phyloP scores from a whole-genome alignment of 257 asterid genomes.

The Echites panduratus region DNA sequence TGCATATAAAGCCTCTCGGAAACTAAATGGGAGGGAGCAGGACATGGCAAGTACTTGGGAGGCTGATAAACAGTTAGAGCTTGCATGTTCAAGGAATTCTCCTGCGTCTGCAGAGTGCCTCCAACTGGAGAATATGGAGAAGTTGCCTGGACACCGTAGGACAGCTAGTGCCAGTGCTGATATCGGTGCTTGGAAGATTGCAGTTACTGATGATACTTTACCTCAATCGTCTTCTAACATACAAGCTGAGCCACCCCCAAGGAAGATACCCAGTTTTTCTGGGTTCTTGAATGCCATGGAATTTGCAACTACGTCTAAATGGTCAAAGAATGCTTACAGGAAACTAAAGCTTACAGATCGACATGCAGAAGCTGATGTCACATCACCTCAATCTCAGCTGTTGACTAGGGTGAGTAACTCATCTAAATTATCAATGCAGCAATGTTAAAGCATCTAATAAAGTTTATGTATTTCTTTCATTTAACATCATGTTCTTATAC shows the following conservation, averaged over 20 bases:
- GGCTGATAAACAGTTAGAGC: slow-evolving; percentile 24
- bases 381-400: slow-evolving; percentile 51
- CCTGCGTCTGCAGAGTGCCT: slow-evolving; percentile 42
- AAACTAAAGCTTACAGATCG: slow-evolving; percentile 52
- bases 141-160: slow-evolving; percentile 70
- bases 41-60: slow-evolving; percentile 22
- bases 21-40: slow-evolving; percentile 25
- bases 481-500: not conserved
- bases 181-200: slow-evolving; percentile 67
- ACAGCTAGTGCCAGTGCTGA: slow-evolving; percentile 95
- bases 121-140: slow-evolving; percentile 42
- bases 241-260: slow-evolving; percentile 45
- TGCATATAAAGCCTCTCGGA: slow-evolving; percentile 20
- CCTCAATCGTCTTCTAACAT: slow-evolving; percentile 32
- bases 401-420: slow-evolving; percentile 47
- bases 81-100: slow-evolving; percentile 44
- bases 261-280: slow-evolving; percentile 72
- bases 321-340: slow-evolving; percentile 74
- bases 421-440: slow-evolving; percentile 7
- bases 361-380: slow-evolving; percentile 40
- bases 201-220: slow-evolving; percentile 40
- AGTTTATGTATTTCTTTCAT: not conserved
- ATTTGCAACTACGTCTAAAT: slow-evolving; percentile 60
- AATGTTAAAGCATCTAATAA: not conserved
- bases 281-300: slow-evolving; percentile 69